A percentile compares a stretch with the other conserved stretches of the same genome.
Evolutionary conservation across 345 rosid genomes (phyloP).

Genomic region (Melaleuca alternifolia): DNA sequence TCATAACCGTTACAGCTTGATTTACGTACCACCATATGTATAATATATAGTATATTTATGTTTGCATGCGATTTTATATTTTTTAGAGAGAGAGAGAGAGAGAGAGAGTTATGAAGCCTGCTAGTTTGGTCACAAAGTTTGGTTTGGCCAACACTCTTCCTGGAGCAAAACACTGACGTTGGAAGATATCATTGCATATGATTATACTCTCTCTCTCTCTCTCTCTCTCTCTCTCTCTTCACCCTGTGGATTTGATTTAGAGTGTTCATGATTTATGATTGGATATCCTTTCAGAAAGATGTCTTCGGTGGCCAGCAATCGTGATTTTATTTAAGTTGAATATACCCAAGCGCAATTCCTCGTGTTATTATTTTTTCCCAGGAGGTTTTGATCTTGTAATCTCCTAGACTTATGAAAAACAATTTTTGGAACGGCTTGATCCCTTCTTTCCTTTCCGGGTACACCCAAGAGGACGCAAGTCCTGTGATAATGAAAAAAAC

Average conservation of each 20-base stretch:
- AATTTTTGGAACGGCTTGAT: background rate
- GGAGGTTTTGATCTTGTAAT: background rate
- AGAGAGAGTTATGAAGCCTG: background rate
- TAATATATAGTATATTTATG: background rate
- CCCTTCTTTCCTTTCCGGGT: background rate
- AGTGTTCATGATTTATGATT: background rate
- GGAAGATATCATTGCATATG: slow-evolving; percentile 2
- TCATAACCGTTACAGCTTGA: slow-evolving; percentile 58
- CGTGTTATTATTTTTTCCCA: too few species aligned
- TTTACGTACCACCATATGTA: slow-evolving; percentile 36
- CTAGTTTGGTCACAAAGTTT: slow-evolving; percentile 53
- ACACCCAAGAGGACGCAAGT: background rate
- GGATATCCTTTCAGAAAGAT: background rate
- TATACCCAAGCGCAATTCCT: background rate
- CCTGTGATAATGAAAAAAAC: background rate
- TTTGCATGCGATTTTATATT: slow-evolving; percentile 9
- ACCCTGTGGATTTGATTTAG: background rate
- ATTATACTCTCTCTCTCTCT: background rate
- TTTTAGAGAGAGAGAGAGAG: background rate
- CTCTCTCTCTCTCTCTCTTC: background rate
- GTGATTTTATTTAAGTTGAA: background rate
- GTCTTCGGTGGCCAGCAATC: background rate
- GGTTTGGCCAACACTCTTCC: slow-evolving; percentile 51
- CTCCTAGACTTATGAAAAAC: background rate
- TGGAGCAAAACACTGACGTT: slow-evolving; percentile 39